Base-by-base conservation (phyloP, 129 eudicot genomes). In the Flaveria ramosissima region DNA sequence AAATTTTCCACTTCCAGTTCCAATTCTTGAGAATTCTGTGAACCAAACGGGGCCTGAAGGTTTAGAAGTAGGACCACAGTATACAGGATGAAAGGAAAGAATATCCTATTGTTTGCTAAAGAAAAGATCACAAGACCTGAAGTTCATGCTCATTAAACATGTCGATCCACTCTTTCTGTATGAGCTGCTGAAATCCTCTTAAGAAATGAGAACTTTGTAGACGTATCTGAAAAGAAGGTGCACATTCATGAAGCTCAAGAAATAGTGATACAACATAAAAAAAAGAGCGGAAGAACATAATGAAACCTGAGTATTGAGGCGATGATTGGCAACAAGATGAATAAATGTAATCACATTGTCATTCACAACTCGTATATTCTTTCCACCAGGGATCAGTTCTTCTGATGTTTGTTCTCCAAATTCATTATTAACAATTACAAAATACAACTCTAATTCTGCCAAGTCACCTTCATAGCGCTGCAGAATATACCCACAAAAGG, bases 131-230 rank as follows among this genome's bases (percentile, higher is more conserved):
- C 20, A 70, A 65, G 78, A 94, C 98, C 98, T 94, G 98, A 83
- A 94, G 96, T 82, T 94, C 98, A 86, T 94, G 97, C 81, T 94
- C 98, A 78, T 94, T 91, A 77, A 94, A 94, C 93, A 94, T 89
- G 82, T 89, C 98, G 41, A 94, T 91, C 97, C 97, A 94, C 11
- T 91, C 96, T 85, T 94, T 89, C 72, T 80, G 93, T 73, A 94
- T 91, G 32, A 94, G 96, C 80, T 90, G 97, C 75, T 94, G 96
- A 80, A 94, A 94, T 48, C 98, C 98, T 70, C 93, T 83, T 53
- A 85, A 77, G 82, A 94, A 94, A 83, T 94, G 96, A 55, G 92
- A 85, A 84, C 98, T 94, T 82, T 94, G 98, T 75, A 85, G 96
- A 53, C 98, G 98, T 78, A 94, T 94, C 98, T 94, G 90, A 80